Conservation (phyloP, 2,329 filamentous ascomycete species). For the Didymella pinodella region DNA sequence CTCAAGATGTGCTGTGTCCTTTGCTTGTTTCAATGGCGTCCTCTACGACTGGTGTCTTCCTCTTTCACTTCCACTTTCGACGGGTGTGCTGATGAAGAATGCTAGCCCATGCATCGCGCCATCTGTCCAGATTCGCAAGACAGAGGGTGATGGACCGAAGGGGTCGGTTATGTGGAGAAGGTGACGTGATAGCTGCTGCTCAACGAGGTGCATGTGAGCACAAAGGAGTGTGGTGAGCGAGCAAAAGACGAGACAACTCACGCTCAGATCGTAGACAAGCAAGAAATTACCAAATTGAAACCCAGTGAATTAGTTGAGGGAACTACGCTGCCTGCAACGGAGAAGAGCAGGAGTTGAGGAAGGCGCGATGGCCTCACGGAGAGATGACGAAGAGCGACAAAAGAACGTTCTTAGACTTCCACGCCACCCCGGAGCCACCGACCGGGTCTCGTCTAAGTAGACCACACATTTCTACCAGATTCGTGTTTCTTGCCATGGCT, state of each 20-base stretch:
- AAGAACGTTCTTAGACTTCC: slow-evolving; percentile 25
- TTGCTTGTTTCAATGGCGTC: background rate
- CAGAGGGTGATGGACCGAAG: background rate
- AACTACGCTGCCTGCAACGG: slow-evolving; percentile 22
- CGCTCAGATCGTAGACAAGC: slow-evolving; percentile 16
- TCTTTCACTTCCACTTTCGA: slow-evolving; percentile 21
- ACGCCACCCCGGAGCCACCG: slow-evolving; percentile 19
- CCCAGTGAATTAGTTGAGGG: slow-evolving; percentile 13
- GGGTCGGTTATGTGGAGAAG: background rate
- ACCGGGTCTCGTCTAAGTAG: slow-evolving; percentile 22
- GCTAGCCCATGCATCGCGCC: slow-evolving; percentile 30
- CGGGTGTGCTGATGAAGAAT: slow-evolving; percentile 16
- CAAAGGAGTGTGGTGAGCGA: slow-evolving; percentile 3
- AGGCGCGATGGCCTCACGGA: slow-evolving; percentile 30
- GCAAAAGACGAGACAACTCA: slow-evolving; percentile 12
- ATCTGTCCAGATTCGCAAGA: slow-evolving; percentile 3
- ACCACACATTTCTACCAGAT: slow-evolving; percentile 25
- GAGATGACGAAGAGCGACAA: slow-evolving; percentile 25
- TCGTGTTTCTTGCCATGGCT: slow-evolving; percentile 24
- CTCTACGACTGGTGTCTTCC: slow-evolving; percentile 14
- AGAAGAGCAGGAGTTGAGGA: slow-evolving; percentile 22
- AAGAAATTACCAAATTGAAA: slow-evolving; percentile 14
- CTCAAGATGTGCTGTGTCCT: background rate
- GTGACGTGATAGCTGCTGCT: background rate
- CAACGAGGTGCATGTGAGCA: background rate